phyloP scores from a whole-genome alignment of 2,329 filamentous ascomycete genomes.

The Apiospora rasikravindrae region DNA sequence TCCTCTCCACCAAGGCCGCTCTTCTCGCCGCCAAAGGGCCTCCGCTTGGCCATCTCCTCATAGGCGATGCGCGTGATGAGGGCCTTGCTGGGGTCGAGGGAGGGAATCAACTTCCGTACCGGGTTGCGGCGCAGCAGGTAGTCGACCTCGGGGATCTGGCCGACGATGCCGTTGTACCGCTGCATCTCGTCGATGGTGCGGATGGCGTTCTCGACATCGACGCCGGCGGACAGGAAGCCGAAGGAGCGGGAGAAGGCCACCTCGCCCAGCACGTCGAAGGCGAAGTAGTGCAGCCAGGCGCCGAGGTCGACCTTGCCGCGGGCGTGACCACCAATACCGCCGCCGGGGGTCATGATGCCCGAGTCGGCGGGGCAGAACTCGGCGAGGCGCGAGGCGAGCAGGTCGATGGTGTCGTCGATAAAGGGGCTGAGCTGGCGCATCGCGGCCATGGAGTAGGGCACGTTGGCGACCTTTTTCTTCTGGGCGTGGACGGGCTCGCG shows the following conservation, averaged over 20 bases:
- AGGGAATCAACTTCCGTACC: slow-evolving; percentile 46
- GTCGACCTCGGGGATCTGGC: slow-evolving; percentile 57
- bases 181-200: slow-evolving; percentile 57
- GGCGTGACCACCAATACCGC: not conserved
- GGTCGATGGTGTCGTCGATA: slow-evolving; percentile 56
- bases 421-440: slow-evolving; percentile 58
- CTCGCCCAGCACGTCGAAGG: slow-evolving; percentile 57
- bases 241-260: slow-evolving; percentile 58
- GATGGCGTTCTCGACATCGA: slow-evolving; percentile 57
- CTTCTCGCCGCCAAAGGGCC: slow-evolving; percentile 51
- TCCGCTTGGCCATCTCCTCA: slow-evolving; percentile 53
- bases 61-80: slow-evolving; percentile 58
- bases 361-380: slow-evolving; percentile 40
- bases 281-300: slow-evolving; percentile 49
- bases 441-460: slow-evolving; percentile 58
- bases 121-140: slow-evolving; percentile 55
- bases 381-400: slow-evolving; percentile 49
- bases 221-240: slow-evolving; percentile 55
- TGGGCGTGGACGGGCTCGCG: slow-evolving; percentile 59
- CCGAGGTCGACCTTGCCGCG: slow-evolving; percentile 49
- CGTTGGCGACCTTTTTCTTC: slow-evolving; percentile 59
- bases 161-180: slow-evolving; percentile 58
- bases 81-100: slow-evolving; percentile 49
- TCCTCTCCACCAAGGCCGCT: slow-evolving; percentile 39
- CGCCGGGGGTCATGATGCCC: slow-evolving; percentile 19